phyloP scores from a whole-genome alignment of 2,329 filamentous ascomycete genomes.

The Diplodia mutila region DNA sequence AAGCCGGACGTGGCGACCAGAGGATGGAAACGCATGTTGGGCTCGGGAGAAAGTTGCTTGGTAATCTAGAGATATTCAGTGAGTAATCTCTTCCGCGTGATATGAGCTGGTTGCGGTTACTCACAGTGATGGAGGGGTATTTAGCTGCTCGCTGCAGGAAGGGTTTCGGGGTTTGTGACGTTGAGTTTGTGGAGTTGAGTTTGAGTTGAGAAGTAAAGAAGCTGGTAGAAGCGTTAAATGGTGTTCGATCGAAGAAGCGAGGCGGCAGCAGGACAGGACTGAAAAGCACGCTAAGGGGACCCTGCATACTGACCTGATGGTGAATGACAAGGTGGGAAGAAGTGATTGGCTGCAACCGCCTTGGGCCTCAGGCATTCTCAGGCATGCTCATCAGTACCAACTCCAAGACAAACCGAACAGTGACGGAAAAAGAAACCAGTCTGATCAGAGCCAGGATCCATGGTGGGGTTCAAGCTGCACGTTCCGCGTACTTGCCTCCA shows the following conservation, averaged over 20 bases:
- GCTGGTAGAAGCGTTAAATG: neutral
- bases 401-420: too few relatives aligned
- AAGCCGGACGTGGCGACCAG: neutral
- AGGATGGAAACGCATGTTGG: neutral
- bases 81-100: rapidly evolving
- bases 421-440: too few relatives aligned
- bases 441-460: too few relatives aligned
- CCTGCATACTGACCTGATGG: neutral
- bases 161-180: too few relatives aligned
- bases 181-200: neutral
- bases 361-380: neutral
- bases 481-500: too few relatives aligned
- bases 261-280: neutral
- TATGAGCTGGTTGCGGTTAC: neutral
- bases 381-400: neutral
- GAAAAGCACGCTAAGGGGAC: neutral
- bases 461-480: too few relatives aligned
- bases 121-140: neutral
- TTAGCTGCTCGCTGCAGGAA: neutral
- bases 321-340: neutral
- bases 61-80: neutral
- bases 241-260: neutral
- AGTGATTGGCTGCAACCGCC: too few relatives aligned
- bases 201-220: neutral
- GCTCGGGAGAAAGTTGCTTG: neutral